Conservation (phyloP, 2,329 filamentous ascomycete species). For the Septoria linicola region DNA sequence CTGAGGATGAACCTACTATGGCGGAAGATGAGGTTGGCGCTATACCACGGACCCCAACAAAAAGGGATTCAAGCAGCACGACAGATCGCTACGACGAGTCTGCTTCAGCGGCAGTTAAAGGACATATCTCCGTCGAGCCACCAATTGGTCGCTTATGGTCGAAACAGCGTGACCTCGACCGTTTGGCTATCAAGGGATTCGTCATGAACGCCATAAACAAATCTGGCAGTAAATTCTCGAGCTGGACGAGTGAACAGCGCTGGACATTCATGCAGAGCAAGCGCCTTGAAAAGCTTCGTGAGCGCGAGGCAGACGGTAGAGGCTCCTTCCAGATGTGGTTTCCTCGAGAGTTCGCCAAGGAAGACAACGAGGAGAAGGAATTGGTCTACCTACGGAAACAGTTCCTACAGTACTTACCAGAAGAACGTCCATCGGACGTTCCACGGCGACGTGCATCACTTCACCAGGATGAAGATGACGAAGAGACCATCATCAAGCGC, state of each 20-base stretch:
- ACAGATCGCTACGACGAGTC: no score
- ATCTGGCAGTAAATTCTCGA: not conserved
- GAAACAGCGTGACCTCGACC: not conserved
- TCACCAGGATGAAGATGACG: slow-evolving; percentile 3
- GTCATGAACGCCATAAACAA: not conserved
- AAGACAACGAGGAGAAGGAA: not conserved
- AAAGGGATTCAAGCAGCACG: no score
- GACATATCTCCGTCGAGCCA: no score
- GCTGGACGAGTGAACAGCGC: not conserved
- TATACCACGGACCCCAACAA: no score
- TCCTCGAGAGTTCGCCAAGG: not conserved
- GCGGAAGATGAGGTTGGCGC: no score
- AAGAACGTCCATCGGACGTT: no score
- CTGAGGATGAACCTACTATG: no score
- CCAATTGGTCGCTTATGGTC: no score
- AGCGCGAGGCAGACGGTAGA: not conserved
- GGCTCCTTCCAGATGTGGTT: not conserved
- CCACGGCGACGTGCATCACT: no score
- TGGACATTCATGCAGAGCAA: not conserved
- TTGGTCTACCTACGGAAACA: no score
- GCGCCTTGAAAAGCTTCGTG: not conserved
- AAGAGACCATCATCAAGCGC: slow-evolving; percentile 5
- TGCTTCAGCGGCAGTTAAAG: no score
- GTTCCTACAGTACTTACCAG: no score
- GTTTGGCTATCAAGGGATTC: not conserved